Base-by-base conservation (phyloP, 2,329 filamentous ascomycete genomes). In the Saccharata proteae region DNA sequence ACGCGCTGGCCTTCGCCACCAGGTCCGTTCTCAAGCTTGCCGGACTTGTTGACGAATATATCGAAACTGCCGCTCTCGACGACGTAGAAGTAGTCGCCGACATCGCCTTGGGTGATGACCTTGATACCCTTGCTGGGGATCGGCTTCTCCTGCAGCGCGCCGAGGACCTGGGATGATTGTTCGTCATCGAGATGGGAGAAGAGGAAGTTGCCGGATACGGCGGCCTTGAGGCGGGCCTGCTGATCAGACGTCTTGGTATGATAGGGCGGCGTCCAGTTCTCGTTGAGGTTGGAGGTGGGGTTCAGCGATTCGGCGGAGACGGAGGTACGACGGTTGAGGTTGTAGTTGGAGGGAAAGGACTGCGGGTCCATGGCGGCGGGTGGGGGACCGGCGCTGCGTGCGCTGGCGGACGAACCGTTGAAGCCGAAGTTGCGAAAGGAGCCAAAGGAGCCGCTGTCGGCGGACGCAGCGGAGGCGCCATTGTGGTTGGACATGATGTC, bases 251-350 rank as follows among this genome's bases (percentile, higher is more conserved):
- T 74, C 65, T 98, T 98, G 40, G 76, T 71, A 54, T 90, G 84
- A 46, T 72, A 72, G 3, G 90, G 90, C 6, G 90, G 84, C 17
- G 77, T 71, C 86, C 88, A 98, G 57, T 83, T 90, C 54, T 90
- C 84, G 47, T 83, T 78, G 35, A 74, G 74, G 38, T 85, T 78
- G 18, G 80, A 77, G 29, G 77, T 81, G 12, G 90, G 90, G 57
- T 93, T 93, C 49, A 96, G 69, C 2, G 88, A 94, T 60, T 98
- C 90, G 30, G 90, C 90, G 23, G 90, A 96, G 32, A 98, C 90
- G 3, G 90, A 96, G 22, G 86, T 94, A 47, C 90, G 82, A 41
- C 90, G 80, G 46, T 75, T 81, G 59, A 93, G 78, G 56, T 93
- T 93, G 62, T 94, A 96, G 55, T 96, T 86, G 45, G 74, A 80